Evolutionary conservation across 2,329 filamentous ascomycete genomes (phyloP).

Genomic region (Aspergillus sp.): DNA sequence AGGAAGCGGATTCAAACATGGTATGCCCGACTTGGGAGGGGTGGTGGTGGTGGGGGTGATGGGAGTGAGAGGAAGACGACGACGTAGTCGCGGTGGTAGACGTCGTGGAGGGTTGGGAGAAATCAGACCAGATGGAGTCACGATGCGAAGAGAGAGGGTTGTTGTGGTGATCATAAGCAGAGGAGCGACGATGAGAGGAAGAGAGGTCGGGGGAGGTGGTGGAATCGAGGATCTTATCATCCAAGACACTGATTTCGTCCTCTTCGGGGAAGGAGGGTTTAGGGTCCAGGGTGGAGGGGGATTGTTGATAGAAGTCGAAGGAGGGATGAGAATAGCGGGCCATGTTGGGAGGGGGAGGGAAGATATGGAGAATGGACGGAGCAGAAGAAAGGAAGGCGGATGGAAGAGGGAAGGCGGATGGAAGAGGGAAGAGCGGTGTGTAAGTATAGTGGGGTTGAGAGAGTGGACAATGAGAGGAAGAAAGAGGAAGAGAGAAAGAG

Average conservation of each 20-base stretch:
- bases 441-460: background rate
- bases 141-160: conserved; percentile 47
- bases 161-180: conserved; percentile 38
- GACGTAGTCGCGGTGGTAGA: too few relatives aligned
- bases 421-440: conserved; percentile 6
- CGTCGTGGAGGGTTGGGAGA: conserved; percentile 11
- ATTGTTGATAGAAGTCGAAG: conserved; percentile 38
- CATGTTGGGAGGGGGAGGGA: conserved; percentile 18
- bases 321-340: conserved; percentile 38
- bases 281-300: conserved; percentile 36
- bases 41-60: conserved; percentile 21
- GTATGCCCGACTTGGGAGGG: conserved; percentile 38
- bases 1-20: conserved; percentile 43
- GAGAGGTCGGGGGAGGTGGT: conserved; percentile 42
- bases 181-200: conserved; percentile 5
- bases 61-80: conserved; percentile 31
- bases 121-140: conserved; percentile 45
- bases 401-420: too few relatives aligned
- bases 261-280: conserved; percentile 37
- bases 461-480: background rate
- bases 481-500: conserved; percentile 5
- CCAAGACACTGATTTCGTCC: conserved; percentile 46
- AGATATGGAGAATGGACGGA: background rate
- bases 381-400: too few relatives aligned
- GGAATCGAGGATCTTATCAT: conserved; percentile 45